Base-by-base conservation (phyloP, 2,329 filamentous ascomycete species). In the Trichoderma endophyticum region DNA sequence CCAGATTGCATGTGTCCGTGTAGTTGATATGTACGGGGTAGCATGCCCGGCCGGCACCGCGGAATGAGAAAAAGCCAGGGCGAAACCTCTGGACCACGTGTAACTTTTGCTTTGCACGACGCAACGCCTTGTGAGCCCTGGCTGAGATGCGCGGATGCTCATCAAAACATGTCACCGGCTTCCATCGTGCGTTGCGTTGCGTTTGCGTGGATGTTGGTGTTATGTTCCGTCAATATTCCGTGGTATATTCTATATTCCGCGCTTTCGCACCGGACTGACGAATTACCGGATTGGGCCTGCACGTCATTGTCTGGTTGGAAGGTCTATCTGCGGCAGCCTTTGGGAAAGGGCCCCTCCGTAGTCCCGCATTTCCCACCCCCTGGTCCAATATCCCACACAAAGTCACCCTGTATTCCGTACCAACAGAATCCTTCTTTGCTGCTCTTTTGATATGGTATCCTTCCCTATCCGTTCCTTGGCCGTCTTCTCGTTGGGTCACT, bases 231-330 rank as follows among this genome's bases (percentile, higher is more conserved):
- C 28, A 12, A 32, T 3, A 60, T 60, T 60, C 57, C 57, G 57
- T 34, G 18, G 18, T 34, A 43, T 30, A 43, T 67, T 67, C 64
- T 30, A 39, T 57, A 57, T 67, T 67, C 64, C 64, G 64, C 34
- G 9, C 24, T 67, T 36, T 36, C 14, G 18, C 9, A 18, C 30
- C 15, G 30, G 51, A 24, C 48, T 15, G 70, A 71, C 70, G 61
- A 71, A 66, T 66, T 71, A 11, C 70, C 70, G 54, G 34, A 71
- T 71, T 71, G 26, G 61, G 70, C 34, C 51, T 59, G 70, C 62
- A 64, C 68, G 39, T 71, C 54, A 54, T 59, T 56, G 51, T 65
- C 48, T 48, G 65, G n/a, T 54, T 51, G 43, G 48, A 56, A 60
- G 54, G 34, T 61, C 65, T 24, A 21, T 43, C 36, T 66, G 43